phyloP scores from a whole-genome alignment of 1,284 basidiomycete genomes.

The Fomitopsis betulina region DNA sequence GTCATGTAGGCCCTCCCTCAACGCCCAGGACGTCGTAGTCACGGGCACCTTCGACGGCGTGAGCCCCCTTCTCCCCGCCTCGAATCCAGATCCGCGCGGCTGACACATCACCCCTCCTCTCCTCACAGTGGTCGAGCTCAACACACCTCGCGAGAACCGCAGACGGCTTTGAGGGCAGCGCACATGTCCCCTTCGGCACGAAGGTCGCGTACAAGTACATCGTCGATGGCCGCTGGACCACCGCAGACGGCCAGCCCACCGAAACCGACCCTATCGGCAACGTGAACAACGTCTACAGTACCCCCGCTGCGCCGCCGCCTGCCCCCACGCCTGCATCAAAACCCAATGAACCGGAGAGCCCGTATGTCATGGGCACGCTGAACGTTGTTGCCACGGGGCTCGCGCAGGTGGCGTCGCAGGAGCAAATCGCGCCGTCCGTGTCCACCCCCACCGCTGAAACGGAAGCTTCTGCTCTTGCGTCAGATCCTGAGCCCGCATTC shows the following conservation, averaged over 20 bases:
- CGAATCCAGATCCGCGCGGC: neutral
- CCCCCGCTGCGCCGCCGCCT: constrained; percentile 41
- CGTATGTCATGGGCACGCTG: constrained; percentile 16
- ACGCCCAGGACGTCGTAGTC: constrained; percentile 58
- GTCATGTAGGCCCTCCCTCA: constrained; percentile 47
- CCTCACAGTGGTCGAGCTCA: constrained; percentile 60
- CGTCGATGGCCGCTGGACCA: constrained; percentile 70
- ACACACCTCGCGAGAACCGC: constrained; percentile 47
- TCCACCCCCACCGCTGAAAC: constrained; percentile 8
- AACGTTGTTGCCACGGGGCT: constrained; percentile 21
- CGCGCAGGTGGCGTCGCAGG: constrained; percentile 22
- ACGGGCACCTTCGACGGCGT: constrained; percentile 79
- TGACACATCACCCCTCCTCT: constrained; percentile 5
- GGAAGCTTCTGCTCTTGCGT: constrained; percentile 4
- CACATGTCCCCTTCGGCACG: constrained; percentile 57
- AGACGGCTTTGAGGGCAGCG: constrained; percentile 51
- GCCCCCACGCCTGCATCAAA: constrained; percentile 2
- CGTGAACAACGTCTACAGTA: constrained; percentile 67
- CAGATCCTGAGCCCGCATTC: constrained; percentile 3
- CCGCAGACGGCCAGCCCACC: constrained; percentile 51
- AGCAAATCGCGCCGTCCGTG: constrained; percentile 19
- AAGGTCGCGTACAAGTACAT: constrained; percentile 74
- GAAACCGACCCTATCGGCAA: constrained; percentile 61
- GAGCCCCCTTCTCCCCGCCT: constrained; percentile 23
- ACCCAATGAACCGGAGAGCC: neutral